Base-by-base conservation (phyloP, 768 basidiomycete genomes). In the Macrolepiota albuminosa region DNA sequence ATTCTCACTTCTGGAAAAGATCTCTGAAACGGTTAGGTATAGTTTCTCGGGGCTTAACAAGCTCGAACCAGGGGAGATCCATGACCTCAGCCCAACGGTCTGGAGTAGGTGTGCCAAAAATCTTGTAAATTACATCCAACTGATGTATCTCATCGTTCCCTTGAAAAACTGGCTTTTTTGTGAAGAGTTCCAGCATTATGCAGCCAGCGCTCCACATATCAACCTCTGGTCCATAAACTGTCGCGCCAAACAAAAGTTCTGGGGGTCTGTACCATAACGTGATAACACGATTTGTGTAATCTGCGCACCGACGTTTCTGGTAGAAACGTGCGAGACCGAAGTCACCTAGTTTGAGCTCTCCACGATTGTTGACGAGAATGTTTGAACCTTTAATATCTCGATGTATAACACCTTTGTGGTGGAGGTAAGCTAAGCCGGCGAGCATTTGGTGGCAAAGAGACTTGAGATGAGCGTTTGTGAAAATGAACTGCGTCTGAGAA, bases 141-240 rank as follows among this genome's bases (percentile, higher is more conserved):
- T 99, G 97, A 66, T 95, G 89, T 45, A 99, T 95, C 75, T 99
- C 97, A 64, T 99, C 97, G 67, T 88, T 91, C 7, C 97, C 97
- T 70, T 98, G 97, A 71, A 99, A 99, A n/a, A 97, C 82, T 0
- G 96, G 95, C 68, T 92, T 95, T 72, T 93, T 93, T 16, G 90
- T 91, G 73, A 91, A 98, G 13, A 99, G 79, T 72, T 99, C 97
- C 48, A 99, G 84, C 89, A 98, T 98, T 67, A 99, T 99, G 72
- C 97, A 98, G 47, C 97, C 97, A 45, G 97, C 97, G 71, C 94
- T 96, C 97, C 97, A 99, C 88, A 98, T 97, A 68, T 99, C 97
- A 26, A 99, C 96, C 69, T 96, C 95, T 6, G 95, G 89, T 2
- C 94, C 95, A 75, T 99, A 99, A 13, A 94, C 85, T 0, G 97